Percentiles rank a stretch among this genome's conserved stretches.
phyloP scores from a whole-genome alignment of 2,329 filamentous ascomycete species.

The Aspergillus sp. region DNA sequence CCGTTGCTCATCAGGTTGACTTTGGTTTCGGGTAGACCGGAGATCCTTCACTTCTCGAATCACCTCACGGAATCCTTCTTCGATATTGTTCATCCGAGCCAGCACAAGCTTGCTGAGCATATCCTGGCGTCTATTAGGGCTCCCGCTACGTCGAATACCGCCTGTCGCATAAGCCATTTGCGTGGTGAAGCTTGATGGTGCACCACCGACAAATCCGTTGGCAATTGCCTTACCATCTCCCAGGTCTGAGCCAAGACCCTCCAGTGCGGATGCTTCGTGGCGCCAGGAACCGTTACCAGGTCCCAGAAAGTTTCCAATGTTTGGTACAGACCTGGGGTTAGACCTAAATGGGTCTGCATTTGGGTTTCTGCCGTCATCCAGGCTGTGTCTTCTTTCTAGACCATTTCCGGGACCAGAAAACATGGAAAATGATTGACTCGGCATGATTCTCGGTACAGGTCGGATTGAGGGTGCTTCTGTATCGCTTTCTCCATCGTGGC shows the following conservation, averaged over 20 bases:
- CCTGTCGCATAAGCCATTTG: constrained; percentile 74
- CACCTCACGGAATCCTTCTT: constrained; percentile 88
- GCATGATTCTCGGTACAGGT: constrained; percentile 26
- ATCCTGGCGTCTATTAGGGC: constrained; percentile 59
- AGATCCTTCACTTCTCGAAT: constrained; percentile 72
- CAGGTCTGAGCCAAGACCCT: constrained; percentile 73
- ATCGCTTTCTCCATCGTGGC: constrained; percentile 42
- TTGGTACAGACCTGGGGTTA: constrained; percentile 57
- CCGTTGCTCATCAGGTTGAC: constrained; percentile 27
- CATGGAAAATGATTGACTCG: constrained; percentile 36
- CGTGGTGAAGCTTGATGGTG: constrained; percentile 76
- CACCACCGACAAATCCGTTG: constrained; percentile 60
- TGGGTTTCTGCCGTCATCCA: constrained; percentile 49
- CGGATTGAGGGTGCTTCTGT: constrained; percentile 22
- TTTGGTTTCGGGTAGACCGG: constrained; percentile 38
- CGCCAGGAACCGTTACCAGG: constrained; percentile 36
- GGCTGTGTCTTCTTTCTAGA: constrained; percentile 38
- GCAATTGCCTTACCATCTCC: constrained; percentile 62
- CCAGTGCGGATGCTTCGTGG: constrained; percentile 64
- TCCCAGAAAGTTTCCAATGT: constrained; percentile 55
- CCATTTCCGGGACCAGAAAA: constrained; percentile 40
- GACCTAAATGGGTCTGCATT: constrained; percentile 56
- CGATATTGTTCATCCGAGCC: constrained; percentile 86
- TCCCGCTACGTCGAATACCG: constrained; percentile 50
- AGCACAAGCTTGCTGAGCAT: constrained; percentile 79